Evolutionary conservation across 176 grass and related monocot genomes (phyloP).

Genomic region (Chloris gayana): DNA sequence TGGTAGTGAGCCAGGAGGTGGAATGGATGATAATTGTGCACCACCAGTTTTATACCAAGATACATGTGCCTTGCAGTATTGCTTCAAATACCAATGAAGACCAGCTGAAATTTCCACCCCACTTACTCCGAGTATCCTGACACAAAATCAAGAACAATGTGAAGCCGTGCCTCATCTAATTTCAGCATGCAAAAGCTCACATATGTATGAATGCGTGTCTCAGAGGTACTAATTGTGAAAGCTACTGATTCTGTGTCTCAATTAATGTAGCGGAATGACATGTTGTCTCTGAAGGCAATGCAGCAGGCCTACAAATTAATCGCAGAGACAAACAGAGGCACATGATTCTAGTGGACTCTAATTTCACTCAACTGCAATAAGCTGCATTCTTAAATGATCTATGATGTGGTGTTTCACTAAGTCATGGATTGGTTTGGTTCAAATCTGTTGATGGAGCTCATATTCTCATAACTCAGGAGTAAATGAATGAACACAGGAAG

Average conservation of each 20-base stretch:
- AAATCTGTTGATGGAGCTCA: neutral
- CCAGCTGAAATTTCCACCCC: conserved; percentile 78
- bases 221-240: neutral
- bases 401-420: conserved; percentile 1
- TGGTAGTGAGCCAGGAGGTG: conserved; percentile 54
- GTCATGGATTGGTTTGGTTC: neutral
- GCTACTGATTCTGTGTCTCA: neutral
- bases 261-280: conserved; percentile 17
- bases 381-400: too few species aligned
- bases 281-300: neutral
- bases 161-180: neutral
- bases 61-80: conserved; percentile 60
- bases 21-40: conserved; percentile 59
- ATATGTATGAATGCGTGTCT: neutral
- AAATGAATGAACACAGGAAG: neutral
- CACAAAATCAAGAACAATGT: conserved; percentile 33
- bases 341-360: conserved; percentile 26
- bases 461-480: neutral
- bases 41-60: conserved; percentile 78
- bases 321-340: conserved; percentile 6
- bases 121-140: conserved; percentile 59
- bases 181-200: neutral
- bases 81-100: conserved; percentile 73
- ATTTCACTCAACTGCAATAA: neutral
- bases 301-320: neutral